Evolutionary conservation across 805 yeast genomes (phyloP), one percentile per base, ranked within the genome.

Genomic region (Wickerhamiella domercqiae): DNA sequence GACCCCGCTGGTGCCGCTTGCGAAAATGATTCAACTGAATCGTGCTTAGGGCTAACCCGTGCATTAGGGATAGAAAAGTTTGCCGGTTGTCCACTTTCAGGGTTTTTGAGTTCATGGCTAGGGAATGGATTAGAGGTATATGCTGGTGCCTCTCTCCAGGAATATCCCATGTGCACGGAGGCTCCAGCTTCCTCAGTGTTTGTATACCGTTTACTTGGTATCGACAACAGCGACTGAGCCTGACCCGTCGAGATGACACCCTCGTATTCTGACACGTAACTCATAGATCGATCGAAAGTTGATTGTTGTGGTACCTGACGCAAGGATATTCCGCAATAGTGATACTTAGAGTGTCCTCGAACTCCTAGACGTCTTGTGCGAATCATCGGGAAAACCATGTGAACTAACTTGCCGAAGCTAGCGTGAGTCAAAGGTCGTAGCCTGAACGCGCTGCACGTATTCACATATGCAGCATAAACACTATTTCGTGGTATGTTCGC

Each of bases 281-380:
- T n/a, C n/a, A n/a, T n/a, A n/a, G n/a, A n/a, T n/a, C n/a, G n/a
- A n/a, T n/a, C n/a, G n/a, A n/a, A n/a, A n/a, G n/a, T n/a, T n/a
- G n/a, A n/a, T n/a, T n/a, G n/a, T n/a, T n/a, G n/a, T n/a, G n/a
- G n/a, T n/a, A n/a, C n/a, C n/a, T n/a, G n/a, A 9, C 26, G 26
- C 9, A 24, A 13, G 9, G 26, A 24, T 24, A 84, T 64, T 2
- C 93, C 93, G 56, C 87, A 78, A 51, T 81, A 83, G 54, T 82
- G 93, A 56, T 84, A 84, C 52, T 78, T 78, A 16, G 87, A 74
- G 50, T 76, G 78, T 2, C 86, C 86, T 35, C 93, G 64, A 54
- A 75, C 71, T 2, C 95, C 95, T 37, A 83, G 61, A 38, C 95
- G 66, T 45, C 93, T 67, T 0, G 90, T 78, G 21, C 74, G 72